phyloP scores from a whole-genome alignment of 495 filamentous ascomycete species.

The Aspergillus saccharolyticus region DNA sequence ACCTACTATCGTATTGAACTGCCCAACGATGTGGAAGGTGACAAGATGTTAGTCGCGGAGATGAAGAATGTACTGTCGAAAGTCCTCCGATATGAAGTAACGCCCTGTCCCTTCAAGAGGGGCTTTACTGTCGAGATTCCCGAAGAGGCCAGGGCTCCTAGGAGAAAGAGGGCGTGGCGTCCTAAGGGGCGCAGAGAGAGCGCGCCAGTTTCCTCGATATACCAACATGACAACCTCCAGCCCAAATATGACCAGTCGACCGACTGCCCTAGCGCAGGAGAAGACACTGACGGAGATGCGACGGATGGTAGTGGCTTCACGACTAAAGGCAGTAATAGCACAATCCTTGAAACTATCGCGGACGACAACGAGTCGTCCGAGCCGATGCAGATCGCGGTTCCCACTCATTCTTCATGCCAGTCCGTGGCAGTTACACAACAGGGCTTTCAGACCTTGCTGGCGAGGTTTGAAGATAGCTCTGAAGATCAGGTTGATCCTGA shows the following conservation, averaged over 20 bases:
- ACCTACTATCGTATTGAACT: slow-evolving; percentile 89
- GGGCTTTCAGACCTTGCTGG: slow-evolving; percentile 41
- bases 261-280: slow-evolving; percentile 30
- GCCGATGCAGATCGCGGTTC: slow-evolving; percentile 19
- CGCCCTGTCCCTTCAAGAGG: slow-evolving; percentile 76
- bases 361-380: slow-evolving; percentile 22
- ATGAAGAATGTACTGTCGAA: slow-evolving; percentile 64
- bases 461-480: slow-evolving; percentile 39
- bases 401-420: slow-evolving; percentile 15
- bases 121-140: slow-evolving; percentile 72
- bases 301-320: slow-evolving; percentile 36
- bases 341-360: slow-evolving; percentile 23
- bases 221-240: slow-evolving; percentile 7
- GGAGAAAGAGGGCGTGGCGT: slow-evolving; percentile 65
- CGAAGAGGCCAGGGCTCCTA: slow-evolving; percentile 58
- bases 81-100: slow-evolving; percentile 79
- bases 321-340: slow-evolving; percentile 24
- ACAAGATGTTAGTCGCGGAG: slow-evolving; percentile 53
- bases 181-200: slow-evolving; percentile 52
- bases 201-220: slow-evolving; percentile 15
- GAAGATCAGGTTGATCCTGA: slow-evolving; percentile 30
- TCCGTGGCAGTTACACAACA: slow-evolving; percentile 37
- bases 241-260: slow-evolving; percentile 17
- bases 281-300: slow-evolving; percentile 35
- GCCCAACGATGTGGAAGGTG: slow-evolving; percentile 55